Conservation (phyloP, 768 basidiomycete genomes). For the Coprinopsis strossmayeri region DNA sequence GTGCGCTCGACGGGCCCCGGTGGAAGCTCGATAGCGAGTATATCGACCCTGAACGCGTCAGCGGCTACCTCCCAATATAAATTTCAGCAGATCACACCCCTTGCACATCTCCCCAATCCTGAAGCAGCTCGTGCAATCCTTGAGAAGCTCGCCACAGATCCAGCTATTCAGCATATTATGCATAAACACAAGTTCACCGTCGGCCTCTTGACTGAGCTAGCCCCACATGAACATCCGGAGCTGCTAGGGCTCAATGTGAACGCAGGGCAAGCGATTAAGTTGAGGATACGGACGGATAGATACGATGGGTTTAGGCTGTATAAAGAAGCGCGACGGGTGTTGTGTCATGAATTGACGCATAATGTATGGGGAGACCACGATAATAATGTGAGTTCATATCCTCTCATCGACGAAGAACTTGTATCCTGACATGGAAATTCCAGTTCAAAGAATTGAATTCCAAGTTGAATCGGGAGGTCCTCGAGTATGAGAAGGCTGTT, state of each 20-base stretch:
- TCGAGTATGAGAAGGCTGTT: constrained; percentile 53
- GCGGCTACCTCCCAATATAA: constrained; percentile 38
- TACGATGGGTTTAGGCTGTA: constrained; percentile 73
- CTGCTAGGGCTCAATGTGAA: constrained; percentile 66
- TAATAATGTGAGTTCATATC: constrained; percentile 49
- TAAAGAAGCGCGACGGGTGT: constrained; percentile 53
- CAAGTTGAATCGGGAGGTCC: constrained; percentile 64
- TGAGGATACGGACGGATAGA: constrained; percentile 60
- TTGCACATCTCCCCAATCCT: constrained; percentile 61
- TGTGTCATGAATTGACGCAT: constrained; percentile 75
- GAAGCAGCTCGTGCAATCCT: constrained; percentile 48
- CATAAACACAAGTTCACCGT: constrained; percentile 61
- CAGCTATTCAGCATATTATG: constrained; percentile 68
- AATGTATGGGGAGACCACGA: constrained; percentile 72
- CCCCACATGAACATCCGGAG: constrained; percentile 68
- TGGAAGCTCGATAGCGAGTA: constrained; percentile 14
- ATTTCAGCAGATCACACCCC: constrained; percentile 60
- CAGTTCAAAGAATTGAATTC: constrained; percentile 78
- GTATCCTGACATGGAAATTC: background rate
- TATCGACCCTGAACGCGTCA: constrained; percentile 16
- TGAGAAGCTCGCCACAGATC: constrained; percentile 57
- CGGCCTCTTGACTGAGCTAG: constrained; percentile 67
- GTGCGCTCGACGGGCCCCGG: constrained; percentile 48
- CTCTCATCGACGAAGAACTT: background rate
- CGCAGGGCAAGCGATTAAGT: constrained; percentile 54